These are phyloP conservation scores for Cytospora schulzeri DNA, from an alignment of 2,329 filamentous ascomycete genomes.

Conservation along the genomic window DNA sequence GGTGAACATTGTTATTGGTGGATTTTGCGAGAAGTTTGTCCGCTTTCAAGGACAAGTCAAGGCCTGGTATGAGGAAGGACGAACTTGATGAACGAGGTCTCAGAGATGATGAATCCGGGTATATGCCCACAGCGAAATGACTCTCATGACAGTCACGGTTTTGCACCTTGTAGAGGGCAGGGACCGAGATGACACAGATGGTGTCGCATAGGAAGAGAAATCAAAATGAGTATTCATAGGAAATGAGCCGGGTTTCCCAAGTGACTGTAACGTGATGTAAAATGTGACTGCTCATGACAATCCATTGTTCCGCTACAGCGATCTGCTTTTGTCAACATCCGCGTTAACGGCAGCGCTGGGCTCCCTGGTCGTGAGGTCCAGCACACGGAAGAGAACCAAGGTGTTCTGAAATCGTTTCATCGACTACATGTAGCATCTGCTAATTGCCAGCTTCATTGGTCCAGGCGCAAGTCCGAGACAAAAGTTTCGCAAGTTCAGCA, in stretches of 20 bases:
- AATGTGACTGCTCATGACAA: not conserved
- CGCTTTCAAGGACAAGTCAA: not conserved
- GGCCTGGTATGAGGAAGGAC: not conserved
- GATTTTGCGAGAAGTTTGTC: not conserved
- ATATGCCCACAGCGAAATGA: constrained; percentile 1
- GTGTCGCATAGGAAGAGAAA: not conserved
- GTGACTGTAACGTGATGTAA: not conserved
- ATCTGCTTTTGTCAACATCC: not conserved
- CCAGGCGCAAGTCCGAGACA: not conserved
- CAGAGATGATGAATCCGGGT: not conserved
- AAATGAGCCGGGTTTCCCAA: not conserved
- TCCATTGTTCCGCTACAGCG: not conserved
- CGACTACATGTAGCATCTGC: not conserved
- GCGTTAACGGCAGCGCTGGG: not conserved
- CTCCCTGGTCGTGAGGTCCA: not conserved
- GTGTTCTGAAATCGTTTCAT: not conserved
- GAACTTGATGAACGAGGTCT: not conserved
- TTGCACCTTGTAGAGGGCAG: constrained; percentile 8
- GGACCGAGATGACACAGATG: not conserved
- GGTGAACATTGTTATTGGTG: not conserved
- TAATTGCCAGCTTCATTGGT: not conserved
- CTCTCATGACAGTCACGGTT: not conserved
- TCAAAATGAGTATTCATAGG: constrained; percentile 4
- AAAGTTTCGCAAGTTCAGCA: not conserved
- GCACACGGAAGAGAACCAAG: not conserved